Evolutionary conservation across 1,139 yeast genomes (phyloP), one percentile per base, ranked within the genome.

Genomic region (Saccharomyces hybrid): DNA sequence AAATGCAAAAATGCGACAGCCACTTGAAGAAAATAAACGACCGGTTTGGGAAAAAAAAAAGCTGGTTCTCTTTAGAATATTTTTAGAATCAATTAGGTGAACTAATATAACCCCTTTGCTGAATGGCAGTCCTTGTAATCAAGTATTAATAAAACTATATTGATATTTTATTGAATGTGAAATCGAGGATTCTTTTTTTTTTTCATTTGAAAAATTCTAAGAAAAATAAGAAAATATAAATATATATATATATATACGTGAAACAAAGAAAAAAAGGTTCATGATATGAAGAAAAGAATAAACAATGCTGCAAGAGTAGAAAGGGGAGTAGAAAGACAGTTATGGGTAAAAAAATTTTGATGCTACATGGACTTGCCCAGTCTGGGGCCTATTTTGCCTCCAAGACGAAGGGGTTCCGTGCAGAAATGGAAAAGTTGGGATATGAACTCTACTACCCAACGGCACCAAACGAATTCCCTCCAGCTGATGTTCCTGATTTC

Each of bases 361-460:
- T 80, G 71, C 67, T 80, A 14, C 84, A 80, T 60, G 84, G 84
- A 1, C 76, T 75, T 58, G 80, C 80, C 7, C 93, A 89, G 70
- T 83, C 82, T 54, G 95, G 91, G 1, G 76, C 79, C n/a, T 75
- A 83, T 4, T 83, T 88, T 64, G 81, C 87, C 2, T 82, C 82
- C 32, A 89, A 89, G 66, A 81, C 95, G 0, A 81, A 89, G 3
- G 93, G 86, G 0, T 73, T 90, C 16, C 73, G 95, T 25, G 82
- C 84, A 61, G 77, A 81, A 0, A 73, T 90, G 50, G 78, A 80
- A 58, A 81, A 83, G 57, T 73, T 75, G 16, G 85, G 84, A 4
- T 84, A 82, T 63, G 87, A 84, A 59, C 78, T 90, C 5, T 76
- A 81, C 3, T 90, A 86, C 65, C 70, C 89, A 38, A 83, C 88